Evolutionary conservation across 495 filamentous ascomycete genomes (phyloP), one percentile per base, ranked within the genome.

Genomic region (Cercophora sp.): DNA sequence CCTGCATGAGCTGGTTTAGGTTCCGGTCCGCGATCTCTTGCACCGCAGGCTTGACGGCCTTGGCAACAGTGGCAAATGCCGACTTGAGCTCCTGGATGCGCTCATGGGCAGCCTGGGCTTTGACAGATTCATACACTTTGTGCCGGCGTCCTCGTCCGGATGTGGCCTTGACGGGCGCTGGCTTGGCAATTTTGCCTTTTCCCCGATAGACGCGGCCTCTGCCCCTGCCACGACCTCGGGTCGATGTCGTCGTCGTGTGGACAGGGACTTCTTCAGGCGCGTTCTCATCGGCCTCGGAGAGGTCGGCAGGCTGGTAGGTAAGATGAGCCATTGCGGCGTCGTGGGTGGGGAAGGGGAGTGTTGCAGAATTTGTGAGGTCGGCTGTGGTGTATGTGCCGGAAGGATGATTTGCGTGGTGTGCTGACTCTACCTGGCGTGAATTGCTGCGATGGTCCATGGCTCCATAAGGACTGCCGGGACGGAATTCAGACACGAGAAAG

Each of bases 81-180:
- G 68, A 63, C 63, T 68, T 69, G 13, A 76, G 61, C 31, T 73
- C 68, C 39, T 67, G 59, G 45, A 62, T 62, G 47, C 75, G 74
- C 49, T 78, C 75, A 39, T 75, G 70, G 35, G 72, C 67, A 25
- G 74, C 75, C 53, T 77, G 74, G 37, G 63, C 62, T 24, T 56
- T 58, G 29, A 57, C 48, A 24, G 67, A 65, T n/a, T 66, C 57
- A 45, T 71, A 77, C 10, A 61, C 54, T 53, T 75, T 75, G 37
- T 71, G 69, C 23, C 70, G 70, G 15, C 73, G 71, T 22, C 73
- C 70, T 18, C 69, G 69, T 42, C 69, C 67, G 25, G 65, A 48
- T 41, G 58, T 41, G 6, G 60, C 45, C 50, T 66, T 71, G 51
- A 62, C 66, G 8, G 65, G 52, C 2, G 63, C 49, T 2, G 63